Evolutionary conservation across 768 basidiomycete species (phyloP).

Genomic region (Tylopilus felleus): DNA sequence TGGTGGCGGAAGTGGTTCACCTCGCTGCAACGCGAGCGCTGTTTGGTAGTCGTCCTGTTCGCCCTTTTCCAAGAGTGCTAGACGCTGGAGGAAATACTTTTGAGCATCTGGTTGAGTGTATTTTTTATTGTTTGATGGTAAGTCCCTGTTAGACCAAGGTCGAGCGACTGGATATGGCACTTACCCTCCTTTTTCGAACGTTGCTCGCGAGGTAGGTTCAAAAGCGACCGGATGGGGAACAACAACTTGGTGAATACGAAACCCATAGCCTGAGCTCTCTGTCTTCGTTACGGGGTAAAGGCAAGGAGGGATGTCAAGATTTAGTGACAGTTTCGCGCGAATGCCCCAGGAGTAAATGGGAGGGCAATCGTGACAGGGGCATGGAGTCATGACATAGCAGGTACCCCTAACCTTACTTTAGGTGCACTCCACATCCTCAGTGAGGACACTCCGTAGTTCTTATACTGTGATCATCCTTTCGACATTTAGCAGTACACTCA

Average conservation of each 20-base stretch:
- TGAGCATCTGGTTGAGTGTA: slow-evolving; percentile 5
- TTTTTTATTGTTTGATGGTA: background rate
- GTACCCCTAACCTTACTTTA: slow-evolving; percentile 2
- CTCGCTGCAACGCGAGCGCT: slow-evolving; percentile 35
- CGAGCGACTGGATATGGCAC: background rate
- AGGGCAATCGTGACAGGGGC: background rate
- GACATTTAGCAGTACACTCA: too few species aligned
- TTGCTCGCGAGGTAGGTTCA: background rate
- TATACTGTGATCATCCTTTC: too few species aligned
- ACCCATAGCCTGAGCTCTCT: slow-evolving; percentile 9
- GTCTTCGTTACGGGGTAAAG: too few species aligned
- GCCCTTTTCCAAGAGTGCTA: slow-evolving; percentile 13
- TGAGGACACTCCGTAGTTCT: too few species aligned
- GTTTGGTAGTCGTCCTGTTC: slow-evolving; percentile 16
- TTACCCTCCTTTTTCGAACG: slow-evolving; percentile 1
- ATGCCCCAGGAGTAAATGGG: too few species aligned
- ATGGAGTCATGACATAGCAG: background rate
- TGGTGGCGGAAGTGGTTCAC: slow-evolving; percentile 18
- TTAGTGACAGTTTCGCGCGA: too few species aligned
- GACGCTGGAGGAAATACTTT: background rate
- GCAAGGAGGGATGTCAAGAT: background rate
- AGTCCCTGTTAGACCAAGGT: background rate
- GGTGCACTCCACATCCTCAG: too few species aligned
- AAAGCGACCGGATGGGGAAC: background rate
- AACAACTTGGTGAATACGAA: slow-evolving; percentile 7